Percentiles rank a stretch among this genome's conserved stretches.
Evolutionary conservation across 1,284 basidiomycete genomes (phyloP).

Genomic region (Boletus smithii): DNA sequence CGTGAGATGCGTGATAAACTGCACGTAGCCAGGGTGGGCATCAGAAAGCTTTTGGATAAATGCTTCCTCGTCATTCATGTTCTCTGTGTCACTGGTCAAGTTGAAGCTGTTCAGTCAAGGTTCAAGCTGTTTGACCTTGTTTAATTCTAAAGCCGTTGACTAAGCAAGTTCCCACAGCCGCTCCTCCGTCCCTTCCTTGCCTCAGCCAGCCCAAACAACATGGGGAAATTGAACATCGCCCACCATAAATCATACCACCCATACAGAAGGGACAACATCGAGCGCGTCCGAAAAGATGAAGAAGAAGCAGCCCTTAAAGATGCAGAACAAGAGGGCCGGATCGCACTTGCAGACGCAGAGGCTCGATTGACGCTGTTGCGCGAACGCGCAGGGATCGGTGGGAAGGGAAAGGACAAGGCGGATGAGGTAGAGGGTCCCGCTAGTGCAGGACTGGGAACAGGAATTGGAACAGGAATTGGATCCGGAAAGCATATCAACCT

Average conservation of each 20-base stretch:
- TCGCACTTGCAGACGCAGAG: constrained; percentile 76
- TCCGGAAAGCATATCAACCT: constrained; percentile 63
- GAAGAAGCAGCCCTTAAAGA: constrained; percentile 69
- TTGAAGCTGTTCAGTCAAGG: too few relatives aligned
- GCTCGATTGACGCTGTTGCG: constrained; percentile 68
- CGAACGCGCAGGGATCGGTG: constrained; percentile 49
- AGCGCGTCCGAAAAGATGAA: constrained; percentile 74
- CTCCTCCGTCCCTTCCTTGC: too few relatives aligned
- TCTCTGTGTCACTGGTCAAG: too few relatives aligned
- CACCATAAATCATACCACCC: constrained; percentile 91
- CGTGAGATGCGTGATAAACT: constrained; percentile 39
- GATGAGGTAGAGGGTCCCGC: constrained; percentile 32
- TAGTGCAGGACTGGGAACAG: constrained; percentile 14
- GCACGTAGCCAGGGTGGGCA: constrained; percentile 34
- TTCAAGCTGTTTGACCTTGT: constrained; percentile 19
- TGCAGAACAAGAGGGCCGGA: constrained; percentile 63
- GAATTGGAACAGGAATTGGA: constrained; percentile 27
- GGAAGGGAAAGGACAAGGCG: constrained; percentile 39
- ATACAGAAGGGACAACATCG: constrained; percentile 80
- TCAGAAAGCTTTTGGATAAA: constrained; percentile 13
- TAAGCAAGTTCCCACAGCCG: constrained; percentile 6
- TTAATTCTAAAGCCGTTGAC: constrained; percentile 17
- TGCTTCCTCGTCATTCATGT: constrained; percentile 22
- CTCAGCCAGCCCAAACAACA: too few relatives aligned
- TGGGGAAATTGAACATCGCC: constrained; percentile 83